Base-by-base conservation (phyloP, 768 basidiomycete genomes). In the Leccinellum albellum region DNA sequence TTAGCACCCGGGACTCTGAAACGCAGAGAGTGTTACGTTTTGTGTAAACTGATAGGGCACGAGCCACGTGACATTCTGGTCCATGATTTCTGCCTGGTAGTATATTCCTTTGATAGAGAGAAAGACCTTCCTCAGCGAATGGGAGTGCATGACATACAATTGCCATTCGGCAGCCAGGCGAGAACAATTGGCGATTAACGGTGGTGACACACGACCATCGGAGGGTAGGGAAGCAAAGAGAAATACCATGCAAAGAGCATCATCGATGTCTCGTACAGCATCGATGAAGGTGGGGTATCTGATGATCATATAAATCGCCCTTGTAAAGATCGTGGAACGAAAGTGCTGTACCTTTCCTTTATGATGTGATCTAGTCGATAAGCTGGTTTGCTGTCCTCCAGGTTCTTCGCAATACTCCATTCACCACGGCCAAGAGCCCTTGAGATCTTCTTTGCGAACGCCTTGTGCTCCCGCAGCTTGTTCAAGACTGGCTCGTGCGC, bases 41-140 rank as follows among this genome's bases (percentile, higher is more conserved):
- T 99, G 97, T 2, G 94, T 95, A 74, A 99, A 99, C 67, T 92
- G 91, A 72, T 97, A 98, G 1, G 96, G 95, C 20, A 97, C 91
- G 29, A 98, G 84, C 97, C 97, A 99, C 35, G 89, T 95, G 46
- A 98, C 82, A 29, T 81, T 86, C 74, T 98, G 91, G 60, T 91
- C 94, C 79, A 94, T 87, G 24, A 98, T 81, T 70, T 96, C 91
- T 9, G 93, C 95, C 74, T 98, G 95, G 72, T 95, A 98, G 74
- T 98, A 99, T 46, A 99, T 85, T 40, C 97, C 97, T 75, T 98
- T 98, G 73, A 99, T 96, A 42, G 92, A 94, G 54, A 99, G 78
- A 75, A 99, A 99, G 29, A 88, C 86, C 73, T 97, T 97, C 52
- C 89, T 84, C 40, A 98, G 80, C 14, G 89, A 80, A 58, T 80